Conservation (phyloP, 805 yeast genomes). For the Soucietia sequanensis region DNA sequence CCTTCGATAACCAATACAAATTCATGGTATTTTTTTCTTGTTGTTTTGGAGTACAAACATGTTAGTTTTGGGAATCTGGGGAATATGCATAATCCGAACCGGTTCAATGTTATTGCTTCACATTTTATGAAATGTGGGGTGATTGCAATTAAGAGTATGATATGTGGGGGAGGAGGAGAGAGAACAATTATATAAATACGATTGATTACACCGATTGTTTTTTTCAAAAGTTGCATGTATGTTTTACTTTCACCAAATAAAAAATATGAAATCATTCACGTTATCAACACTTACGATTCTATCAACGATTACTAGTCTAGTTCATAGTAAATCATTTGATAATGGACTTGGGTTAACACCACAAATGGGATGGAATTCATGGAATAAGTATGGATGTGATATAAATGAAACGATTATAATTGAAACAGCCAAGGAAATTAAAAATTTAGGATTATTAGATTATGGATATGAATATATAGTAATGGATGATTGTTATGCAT, state of each 20-base stretch:
- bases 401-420: slow-evolving; percentile 20
- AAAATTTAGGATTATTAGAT: slow-evolving; percentile 18
- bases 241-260: neutral
- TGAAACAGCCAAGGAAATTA: slow-evolving; percentile 18
- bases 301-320: neutral
- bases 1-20: too few relatives aligned
- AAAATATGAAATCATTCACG: too few relatives aligned
- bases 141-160: too few relatives aligned
- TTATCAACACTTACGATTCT: neutral
- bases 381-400: slow-evolving; percentile 26
- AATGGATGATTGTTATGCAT: slow-evolving; percentile 28
- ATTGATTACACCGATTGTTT: too few relatives aligned
- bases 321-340: slow-evolving; percentile 6
- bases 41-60: too few relatives aligned
- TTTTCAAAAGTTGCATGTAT: neutral
- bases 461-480: slow-evolving; percentile 26
- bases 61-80: too few relatives aligned
- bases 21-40: too few relatives aligned
- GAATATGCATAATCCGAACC: too few relatives aligned
- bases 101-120: too few relatives aligned
- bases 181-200: too few relatives aligned
- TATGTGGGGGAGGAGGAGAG: too few relatives aligned
- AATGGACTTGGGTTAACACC: slow-evolving; percentile 13
- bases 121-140: too few relatives aligned
- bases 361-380: slow-evolving; percentile 27